Evolutionary conservation across 2,329 filamentous ascomycete species (phyloP).

Genomic region (Trichoderma polysporum): DNA sequence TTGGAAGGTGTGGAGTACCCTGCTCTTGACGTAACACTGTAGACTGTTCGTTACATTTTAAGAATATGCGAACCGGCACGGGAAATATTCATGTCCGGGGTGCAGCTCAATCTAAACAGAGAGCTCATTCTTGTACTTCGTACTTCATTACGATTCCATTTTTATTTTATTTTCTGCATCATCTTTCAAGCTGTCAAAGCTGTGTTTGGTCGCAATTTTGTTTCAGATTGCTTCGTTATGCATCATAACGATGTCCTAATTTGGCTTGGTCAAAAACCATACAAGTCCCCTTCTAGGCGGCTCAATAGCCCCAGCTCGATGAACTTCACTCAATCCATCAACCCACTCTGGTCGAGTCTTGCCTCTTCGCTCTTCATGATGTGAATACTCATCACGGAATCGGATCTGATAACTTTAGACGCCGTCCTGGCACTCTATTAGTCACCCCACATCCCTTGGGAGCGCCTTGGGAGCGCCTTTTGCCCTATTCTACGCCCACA

Average conservation of each 20-base stretch:
- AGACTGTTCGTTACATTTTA: too few species aligned
- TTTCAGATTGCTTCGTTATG: slow-evolving; percentile 7
- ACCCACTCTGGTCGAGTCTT: background rate
- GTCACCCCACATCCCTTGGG: background rate
- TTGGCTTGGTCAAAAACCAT: background rate
- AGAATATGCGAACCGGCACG: background rate
- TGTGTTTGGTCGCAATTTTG: background rate
- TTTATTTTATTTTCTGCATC: background rate
- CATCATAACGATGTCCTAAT: background rate
- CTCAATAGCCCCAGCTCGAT: background rate
- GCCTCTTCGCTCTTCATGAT: background rate
- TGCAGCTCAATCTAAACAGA: background rate
- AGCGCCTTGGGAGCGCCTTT: too few species aligned
- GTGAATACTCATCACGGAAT: background rate
- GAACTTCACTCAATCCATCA: background rate
- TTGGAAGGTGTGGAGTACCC: background rate
- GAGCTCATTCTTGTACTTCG: too few species aligned
- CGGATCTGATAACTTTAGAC: slow-evolving; percentile 10
- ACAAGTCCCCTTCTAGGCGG: background rate
- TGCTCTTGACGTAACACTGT: background rate
- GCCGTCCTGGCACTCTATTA: background rate
- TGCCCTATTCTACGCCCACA: background rate
- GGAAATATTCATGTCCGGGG: background rate
- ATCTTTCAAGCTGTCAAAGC: background rate
- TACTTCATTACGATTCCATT: background rate